A percentile compares a stretch with the other conserved stretches of the same genome.
phyloP scores from a whole-genome alignment of 345 rosid species.

The Gossypium sturtianum region DNA sequence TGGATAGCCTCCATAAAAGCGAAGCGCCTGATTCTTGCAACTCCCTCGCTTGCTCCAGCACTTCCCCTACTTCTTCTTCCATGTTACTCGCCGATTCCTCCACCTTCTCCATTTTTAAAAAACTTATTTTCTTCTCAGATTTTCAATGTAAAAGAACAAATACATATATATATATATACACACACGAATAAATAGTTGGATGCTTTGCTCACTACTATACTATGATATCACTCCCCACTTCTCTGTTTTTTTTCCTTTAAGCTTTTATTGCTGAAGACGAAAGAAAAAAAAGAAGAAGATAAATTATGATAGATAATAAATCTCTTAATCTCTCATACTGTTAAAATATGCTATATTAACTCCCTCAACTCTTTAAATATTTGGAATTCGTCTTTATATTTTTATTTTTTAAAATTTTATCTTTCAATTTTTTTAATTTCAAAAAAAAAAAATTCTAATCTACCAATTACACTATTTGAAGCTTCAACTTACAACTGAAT shows the following conservation, averaged over 20 bases:
- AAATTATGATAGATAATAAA: no score
- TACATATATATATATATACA: no score
- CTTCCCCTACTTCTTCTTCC: constrained; percentile 62
- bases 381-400: no score
- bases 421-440: no score
- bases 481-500: no score
- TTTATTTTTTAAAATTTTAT: no score
- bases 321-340: no score
- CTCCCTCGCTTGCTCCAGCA: constrained; percentile 66
- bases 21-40: constrained; percentile 70
- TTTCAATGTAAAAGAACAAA: background rate
- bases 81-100: constrained; percentile 17
- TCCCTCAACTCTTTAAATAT: no score
- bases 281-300: background rate
- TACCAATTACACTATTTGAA: no score
- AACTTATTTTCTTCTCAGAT: background rate
- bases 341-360: no score
- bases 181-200: background rate
- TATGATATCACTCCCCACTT: background rate
- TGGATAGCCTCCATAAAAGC: constrained; percentile 40
- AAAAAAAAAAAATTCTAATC: no score
- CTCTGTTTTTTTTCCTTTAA: no score
- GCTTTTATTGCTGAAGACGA: background rate
- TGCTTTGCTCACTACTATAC: background rate
- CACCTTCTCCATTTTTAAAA: background rate